A percentile compares a stretch with the other conserved stretches of the same genome.
phyloP scores from a whole-genome alignment of 805 yeast genomes.

The Kodamaea leandrae region DNA sequence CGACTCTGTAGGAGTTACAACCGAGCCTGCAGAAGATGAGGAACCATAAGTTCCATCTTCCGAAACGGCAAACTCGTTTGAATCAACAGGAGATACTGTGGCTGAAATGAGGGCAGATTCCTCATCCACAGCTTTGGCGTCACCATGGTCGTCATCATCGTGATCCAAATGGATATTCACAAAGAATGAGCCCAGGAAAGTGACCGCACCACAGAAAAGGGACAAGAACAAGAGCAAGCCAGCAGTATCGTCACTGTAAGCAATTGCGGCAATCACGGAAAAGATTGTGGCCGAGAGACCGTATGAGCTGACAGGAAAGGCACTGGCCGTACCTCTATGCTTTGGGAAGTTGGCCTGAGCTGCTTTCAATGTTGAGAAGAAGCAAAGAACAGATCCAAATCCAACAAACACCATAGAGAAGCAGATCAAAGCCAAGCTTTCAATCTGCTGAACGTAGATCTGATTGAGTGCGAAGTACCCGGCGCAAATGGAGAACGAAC shows the following conservation, averaged over 20 bases:
- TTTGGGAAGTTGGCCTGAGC: slow-evolving; percentile 66
- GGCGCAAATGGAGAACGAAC: slow-evolving; percentile 50
- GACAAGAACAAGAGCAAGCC: slow-evolving; percentile 57
- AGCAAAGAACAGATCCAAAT: slow-evolving; percentile 63
- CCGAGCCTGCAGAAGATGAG: background rate
- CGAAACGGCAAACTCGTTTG: background rate
- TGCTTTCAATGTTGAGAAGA: slow-evolving; percentile 55
- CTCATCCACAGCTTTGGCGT: slow-evolving; percentile 4
- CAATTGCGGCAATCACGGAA: slow-evolving; percentile 52
- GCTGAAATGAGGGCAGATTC: slow-evolving; percentile 1
- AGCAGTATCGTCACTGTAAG: slow-evolving; percentile 52
- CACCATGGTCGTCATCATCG: slow-evolving; percentile 17
- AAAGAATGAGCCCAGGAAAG: slow-evolving; percentile 46
- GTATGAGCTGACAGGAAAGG: slow-evolving; percentile 64
- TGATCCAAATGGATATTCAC: slow-evolving; percentile 36
- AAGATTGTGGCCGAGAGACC: slow-evolving; percentile 71
- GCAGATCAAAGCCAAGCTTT: slow-evolving; percentile 43
- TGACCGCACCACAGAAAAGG: slow-evolving; percentile 46
- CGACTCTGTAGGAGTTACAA: no score
- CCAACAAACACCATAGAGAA: slow-evolving; percentile 55
- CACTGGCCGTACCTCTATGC: slow-evolving; percentile 68
- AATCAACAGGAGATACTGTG: background rate
- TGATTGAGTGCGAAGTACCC: slow-evolving; percentile 54
- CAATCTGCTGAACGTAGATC: slow-evolving; percentile 42
- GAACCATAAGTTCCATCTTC: background rate